Evolutionary conservation across 1,139 yeast species (phyloP).

Genomic region (Kurtzmaniella quercitrusa): DNA sequence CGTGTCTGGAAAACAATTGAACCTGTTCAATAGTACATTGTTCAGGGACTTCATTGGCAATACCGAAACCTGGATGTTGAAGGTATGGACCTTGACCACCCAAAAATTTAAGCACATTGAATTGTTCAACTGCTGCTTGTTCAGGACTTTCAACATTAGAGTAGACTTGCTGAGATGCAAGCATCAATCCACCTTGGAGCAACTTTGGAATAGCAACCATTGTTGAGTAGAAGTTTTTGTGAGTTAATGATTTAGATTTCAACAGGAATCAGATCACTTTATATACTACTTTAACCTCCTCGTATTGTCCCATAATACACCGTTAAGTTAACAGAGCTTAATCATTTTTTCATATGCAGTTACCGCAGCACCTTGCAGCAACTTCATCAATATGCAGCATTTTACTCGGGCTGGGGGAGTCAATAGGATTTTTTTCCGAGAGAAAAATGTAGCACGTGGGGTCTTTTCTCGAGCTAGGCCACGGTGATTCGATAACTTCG

Average conservation of each 20-base stretch:
- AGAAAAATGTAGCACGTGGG: not conserved
- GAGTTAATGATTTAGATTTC: no score
- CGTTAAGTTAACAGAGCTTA: not conserved
- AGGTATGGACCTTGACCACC: conserved; percentile 49
- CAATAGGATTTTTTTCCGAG: not conserved
- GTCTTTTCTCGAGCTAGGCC: not conserved
- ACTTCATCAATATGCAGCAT: not conserved
- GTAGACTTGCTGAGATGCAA: conserved; percentile 22
- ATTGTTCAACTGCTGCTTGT: conserved; percentile 34
- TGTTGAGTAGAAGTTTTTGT: not conserved
- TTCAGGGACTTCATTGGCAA: conserved; percentile 44
- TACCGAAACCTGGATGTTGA: conserved; percentile 43
- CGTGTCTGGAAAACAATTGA: conserved; percentile 64
- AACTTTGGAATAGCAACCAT: conserved; percentile 33
- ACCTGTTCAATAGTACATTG: conserved; percentile 60
- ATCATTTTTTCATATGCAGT: not conserved
- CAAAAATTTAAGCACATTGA: conserved; percentile 39
- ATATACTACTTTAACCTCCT: not conserved
- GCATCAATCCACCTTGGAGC: conserved; percentile 24
- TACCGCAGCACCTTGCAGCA: not conserved
- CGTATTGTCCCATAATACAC: not conserved
- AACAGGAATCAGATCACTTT: conserved; percentile 2
- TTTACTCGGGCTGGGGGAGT: no score
- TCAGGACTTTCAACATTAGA: conserved; percentile 33
- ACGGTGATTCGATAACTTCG: not conserved